A percentile compares a stretch with the other conserved stretches of the same genome.
Conservation (phyloP, 2,329 filamentous ascomycete species). For the Xylariaceae sp. region DNA sequence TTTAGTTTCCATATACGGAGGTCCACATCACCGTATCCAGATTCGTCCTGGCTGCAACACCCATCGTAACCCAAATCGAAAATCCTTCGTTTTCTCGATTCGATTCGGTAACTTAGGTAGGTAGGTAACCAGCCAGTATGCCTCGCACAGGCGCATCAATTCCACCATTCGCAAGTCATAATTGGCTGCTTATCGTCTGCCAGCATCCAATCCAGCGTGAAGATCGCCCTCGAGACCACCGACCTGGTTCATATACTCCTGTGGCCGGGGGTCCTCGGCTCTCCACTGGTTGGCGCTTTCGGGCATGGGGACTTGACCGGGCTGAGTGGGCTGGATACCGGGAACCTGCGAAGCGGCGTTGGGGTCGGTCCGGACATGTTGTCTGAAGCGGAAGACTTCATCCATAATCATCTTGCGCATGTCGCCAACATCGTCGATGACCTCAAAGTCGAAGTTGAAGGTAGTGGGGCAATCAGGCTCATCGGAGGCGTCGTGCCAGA, state of each 20-base stretch:
- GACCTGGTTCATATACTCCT: slow-evolving; percentile 49
- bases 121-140: not conserved
- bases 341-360: slow-evolving; percentile 32
- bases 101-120: not conserved
- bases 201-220: slow-evolving; percentile 53
- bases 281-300: slow-evolving; percentile 49
- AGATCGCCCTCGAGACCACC: slow-evolving; percentile 55
- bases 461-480: slow-evolving; percentile 89
- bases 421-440: slow-evolving; percentile 88
- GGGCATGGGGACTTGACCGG: slow-evolving; percentile 50
- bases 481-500: slow-evolving; percentile 97
- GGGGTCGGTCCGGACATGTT: slow-evolving; percentile 49
- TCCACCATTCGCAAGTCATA: not conserved
- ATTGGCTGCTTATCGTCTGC: slow-evolving; percentile 23
- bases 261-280: slow-evolving; percentile 54
- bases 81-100: not conserved
- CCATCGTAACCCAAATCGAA: not conserved
- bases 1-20: no score
- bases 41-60: not conserved
- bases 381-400: slow-evolving; percentile 85
- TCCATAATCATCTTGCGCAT: slow-evolving; percentile 97
- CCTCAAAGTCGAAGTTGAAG: slow-evolving; percentile 97
- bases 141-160: not conserved
- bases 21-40: no score
- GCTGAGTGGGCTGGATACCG: slow-evolving; percentile 35